phyloP scores from a whole-genome alignment of 2,329 filamentous ascomycete species.

The Calcarisporium arbuscula region DNA sequence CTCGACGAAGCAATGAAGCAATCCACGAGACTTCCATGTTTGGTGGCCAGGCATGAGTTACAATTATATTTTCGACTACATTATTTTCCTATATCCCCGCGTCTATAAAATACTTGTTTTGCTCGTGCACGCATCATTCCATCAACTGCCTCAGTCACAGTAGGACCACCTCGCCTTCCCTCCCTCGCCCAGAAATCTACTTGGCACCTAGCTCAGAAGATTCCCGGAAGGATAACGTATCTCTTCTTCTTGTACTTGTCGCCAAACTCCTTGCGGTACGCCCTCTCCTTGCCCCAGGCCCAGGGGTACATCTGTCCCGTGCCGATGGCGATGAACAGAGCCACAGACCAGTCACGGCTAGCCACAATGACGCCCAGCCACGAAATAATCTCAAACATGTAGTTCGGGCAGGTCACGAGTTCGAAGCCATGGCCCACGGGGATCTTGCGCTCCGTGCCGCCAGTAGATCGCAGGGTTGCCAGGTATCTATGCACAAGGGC shows the following conservation, averaged over 20 bases:
- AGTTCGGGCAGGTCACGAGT: constrained; percentile 92
- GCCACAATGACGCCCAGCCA: constrained; percentile 81
- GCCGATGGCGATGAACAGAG: constrained; percentile 69
- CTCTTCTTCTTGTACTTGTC: constrained; percentile 95
- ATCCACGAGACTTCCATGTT: too few relatives aligned
- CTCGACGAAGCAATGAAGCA: too few relatives aligned
- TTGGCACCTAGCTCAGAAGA: too few relatives aligned
- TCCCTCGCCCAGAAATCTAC: too few relatives aligned
- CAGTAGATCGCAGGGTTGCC: constrained; percentile 66
- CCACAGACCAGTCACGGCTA: constrained; percentile 71
- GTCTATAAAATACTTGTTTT: too few relatives aligned
- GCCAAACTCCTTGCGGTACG: constrained; percentile 85
- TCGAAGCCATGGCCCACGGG: constrained; percentile 79
- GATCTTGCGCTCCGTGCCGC: constrained; percentile 82
- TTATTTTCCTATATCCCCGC: too few relatives aligned
- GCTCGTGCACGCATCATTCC: too few relatives aligned
- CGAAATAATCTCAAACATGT: constrained; percentile 83
- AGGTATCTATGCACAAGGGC: constrained; percentile 74
- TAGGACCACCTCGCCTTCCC: too few relatives aligned
- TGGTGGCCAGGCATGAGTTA: too few relatives aligned
- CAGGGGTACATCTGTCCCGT: constrained; percentile 76
- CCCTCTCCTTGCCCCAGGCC: constrained; percentile 86
- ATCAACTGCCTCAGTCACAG: too few relatives aligned
- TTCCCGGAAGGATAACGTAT: constrained; percentile 71
- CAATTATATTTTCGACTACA: too few relatives aligned